Evolutionary conservation across 768 basidiomycete genomes (phyloP).

Genomic region (Leccinum variicolor): DNA sequence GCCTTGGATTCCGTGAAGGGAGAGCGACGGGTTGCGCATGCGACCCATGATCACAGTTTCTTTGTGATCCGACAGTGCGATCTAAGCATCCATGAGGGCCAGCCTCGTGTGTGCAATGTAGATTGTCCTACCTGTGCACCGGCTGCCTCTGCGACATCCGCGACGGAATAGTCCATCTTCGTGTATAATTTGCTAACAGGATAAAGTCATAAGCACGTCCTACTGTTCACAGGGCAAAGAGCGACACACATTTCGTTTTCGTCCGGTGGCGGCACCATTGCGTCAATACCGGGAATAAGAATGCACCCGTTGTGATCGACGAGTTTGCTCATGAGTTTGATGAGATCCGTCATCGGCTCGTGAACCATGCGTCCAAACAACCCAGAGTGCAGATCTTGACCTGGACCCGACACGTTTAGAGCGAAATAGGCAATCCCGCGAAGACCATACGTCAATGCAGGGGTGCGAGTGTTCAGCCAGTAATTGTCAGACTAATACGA

Average conservation of each 20-base stretch:
- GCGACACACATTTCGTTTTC: conserved; percentile 62
- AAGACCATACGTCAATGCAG: conserved; percentile 82
- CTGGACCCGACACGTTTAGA: conserved; percentile 78
- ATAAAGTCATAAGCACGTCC: background rate
- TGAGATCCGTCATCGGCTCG: conserved; percentile 93
- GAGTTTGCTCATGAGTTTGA: conserved; percentile 79
- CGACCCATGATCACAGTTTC: conserved; percentile 83
- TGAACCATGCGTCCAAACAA: conserved; percentile 79
- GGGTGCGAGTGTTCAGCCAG: conserved; percentile 84
- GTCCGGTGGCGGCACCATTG: conserved; percentile 72
- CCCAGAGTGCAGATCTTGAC: conserved; percentile 87
- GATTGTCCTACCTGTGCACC: conserved; percentile 48
- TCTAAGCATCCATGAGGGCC: conserved; percentile 21
- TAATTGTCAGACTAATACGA: conserved; percentile 81
- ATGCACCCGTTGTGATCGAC: conserved; percentile 79
- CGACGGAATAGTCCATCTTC: conserved; percentile 64
- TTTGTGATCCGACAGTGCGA: conserved; percentile 76
- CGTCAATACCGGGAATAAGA: conserved; percentile 84
- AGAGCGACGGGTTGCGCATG: conserved; percentile 87
- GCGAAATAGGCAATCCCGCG: conserved; percentile 88
- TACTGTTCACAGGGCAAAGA: background rate
- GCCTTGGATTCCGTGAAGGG: conserved; percentile 93
- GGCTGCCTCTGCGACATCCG: conserved; percentile 72
- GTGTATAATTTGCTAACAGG: conserved; percentile 61
- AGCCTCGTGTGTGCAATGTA: background rate